phyloP scores from a whole-genome alignment of 2,329 filamentous ascomycete species.

The Colletotrichum plurivorum region DNA sequence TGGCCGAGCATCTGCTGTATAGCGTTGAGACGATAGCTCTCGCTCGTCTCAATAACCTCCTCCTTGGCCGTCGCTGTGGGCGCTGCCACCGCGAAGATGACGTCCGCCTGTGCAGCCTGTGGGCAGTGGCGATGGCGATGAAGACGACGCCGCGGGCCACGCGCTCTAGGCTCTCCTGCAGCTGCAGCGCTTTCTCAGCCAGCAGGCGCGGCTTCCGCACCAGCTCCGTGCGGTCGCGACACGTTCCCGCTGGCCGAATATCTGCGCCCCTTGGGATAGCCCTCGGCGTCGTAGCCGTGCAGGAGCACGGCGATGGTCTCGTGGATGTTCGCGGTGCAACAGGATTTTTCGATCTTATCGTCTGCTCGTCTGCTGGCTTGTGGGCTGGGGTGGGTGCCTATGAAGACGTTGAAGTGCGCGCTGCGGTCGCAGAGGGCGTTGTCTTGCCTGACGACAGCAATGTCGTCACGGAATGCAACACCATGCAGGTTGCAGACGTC shows the following conservation, averaged over 20 bases:
- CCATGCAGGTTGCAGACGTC: slow-evolving; percentile 59
- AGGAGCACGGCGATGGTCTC: slow-evolving; percentile 69
- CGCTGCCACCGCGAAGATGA: slow-evolving; percentile 64
- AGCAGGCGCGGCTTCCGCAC: slow-evolving; percentile 74
- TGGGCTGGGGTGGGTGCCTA: slow-evolving; percentile 59
- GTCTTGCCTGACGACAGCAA: slow-evolving; percentile 57
- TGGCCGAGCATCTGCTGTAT: slow-evolving; percentile 62
- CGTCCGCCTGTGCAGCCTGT: slow-evolving; percentile 60
- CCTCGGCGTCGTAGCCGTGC: slow-evolving; percentile 68
- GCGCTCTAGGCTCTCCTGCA: slow-evolving; percentile 71
- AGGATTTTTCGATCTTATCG: slow-evolving; percentile 68
- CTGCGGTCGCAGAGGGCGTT: slow-evolving; percentile 58
- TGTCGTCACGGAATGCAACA: slow-evolving; percentile 54
- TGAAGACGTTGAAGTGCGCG: slow-evolving; percentile 56
- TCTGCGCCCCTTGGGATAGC: slow-evolving; percentile 73
- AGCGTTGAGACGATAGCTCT: slow-evolving; percentile 67
- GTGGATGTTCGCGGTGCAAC: slow-evolving; percentile 71
- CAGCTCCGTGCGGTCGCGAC: slow-evolving; percentile 77
- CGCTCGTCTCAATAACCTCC: slow-evolving; percentile 67
- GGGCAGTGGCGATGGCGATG: slow-evolving; percentile 60
- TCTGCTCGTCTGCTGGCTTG: slow-evolving; percentile 60
- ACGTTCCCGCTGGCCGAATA: slow-evolving; percentile 80
- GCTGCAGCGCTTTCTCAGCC: slow-evolving; percentile 68
- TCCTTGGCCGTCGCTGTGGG: slow-evolving; percentile 67
- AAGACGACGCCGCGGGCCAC: slow-evolving; percentile 57